Evolutionary conservation across 176 grass and related monocot species (phyloP), one percentile per base, ranked within the genome.

Genomic region (Carex pumila): DNA sequence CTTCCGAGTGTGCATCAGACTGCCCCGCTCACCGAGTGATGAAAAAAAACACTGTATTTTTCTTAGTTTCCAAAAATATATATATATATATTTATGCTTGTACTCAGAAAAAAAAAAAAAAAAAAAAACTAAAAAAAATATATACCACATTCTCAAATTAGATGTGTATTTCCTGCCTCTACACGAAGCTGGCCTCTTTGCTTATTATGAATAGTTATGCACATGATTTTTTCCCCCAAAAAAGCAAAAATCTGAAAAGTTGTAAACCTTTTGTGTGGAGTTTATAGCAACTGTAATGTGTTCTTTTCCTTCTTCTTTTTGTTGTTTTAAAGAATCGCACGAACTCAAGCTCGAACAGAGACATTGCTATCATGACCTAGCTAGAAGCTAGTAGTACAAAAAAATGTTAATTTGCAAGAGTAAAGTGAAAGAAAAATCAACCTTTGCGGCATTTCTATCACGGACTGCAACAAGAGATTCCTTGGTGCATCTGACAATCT

Each of bases 391-490:
- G 47, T 50, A 50, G 8, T 25, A 25, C 5, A 22, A 22, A 62
- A 7, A 7, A 50, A 50, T 50, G 18, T 17, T 15, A 15, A 17
- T 45, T 43, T 71, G 67, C 67, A 49, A 37, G 61, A 45, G 7
- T 15, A 32, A 65, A 83, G 4, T 3, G 87, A 68, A 29, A 61
- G 25, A 66, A 0, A 18, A 53, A 41, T 0, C 8, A 41, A 95
- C 96, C 96, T 95, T 99, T 5, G 89, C 88, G 60, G 86, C 87
- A 77, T 86, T 99, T 91, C 79, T 92, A 78, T 88, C 91, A 80
- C 95, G 91, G 64, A 99, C 86, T 58, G 93, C 89, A 52, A 93
- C 76, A 85, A 99, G 87, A 55, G 89, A 90, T 31, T 95, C 96
- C 91, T 93, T 95, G 85, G 87, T 90, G 80, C 88, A 88, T 62